A percentile compares a stretch with the other conserved stretches of the same genome.
phyloP scores from a whole-genome alignment of 345 rosid genomes.

The Dipteronia dyeriana region DNA sequence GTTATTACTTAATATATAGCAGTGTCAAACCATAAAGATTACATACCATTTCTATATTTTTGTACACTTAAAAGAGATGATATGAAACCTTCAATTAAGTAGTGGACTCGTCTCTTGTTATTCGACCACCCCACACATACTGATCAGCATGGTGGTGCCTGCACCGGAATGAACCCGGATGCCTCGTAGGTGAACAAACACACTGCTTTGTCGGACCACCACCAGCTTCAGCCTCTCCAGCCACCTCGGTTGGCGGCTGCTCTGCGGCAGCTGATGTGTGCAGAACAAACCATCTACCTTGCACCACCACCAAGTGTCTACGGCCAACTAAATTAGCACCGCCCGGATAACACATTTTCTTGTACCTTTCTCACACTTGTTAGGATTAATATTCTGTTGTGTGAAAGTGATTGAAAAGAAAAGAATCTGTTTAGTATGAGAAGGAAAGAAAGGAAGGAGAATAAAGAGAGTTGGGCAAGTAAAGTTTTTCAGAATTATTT shows the following conservation, averaged over 20 bases:
- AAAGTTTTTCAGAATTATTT: slow-evolving; percentile 18
- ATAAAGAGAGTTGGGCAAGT: slow-evolving; percentile 23
- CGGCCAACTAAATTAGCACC: slow-evolving; percentile 9
- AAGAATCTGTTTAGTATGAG: slow-evolving; percentile 13
- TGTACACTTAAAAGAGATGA: not conserved
- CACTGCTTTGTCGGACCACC: slow-evolving; percentile 45
- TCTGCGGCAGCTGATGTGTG: slow-evolving; percentile 2
- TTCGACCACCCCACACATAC: slow-evolving; percentile 49
- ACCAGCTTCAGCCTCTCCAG: slow-evolving; percentile 26
- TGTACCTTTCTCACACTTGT: not conserved
- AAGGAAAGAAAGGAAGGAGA: slow-evolving; percentile 31
- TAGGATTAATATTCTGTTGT: not conserved
- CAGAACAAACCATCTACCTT: slow-evolving; percentile 24
- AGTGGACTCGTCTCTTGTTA: slow-evolving; percentile 6
- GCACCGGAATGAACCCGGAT: slow-evolving; percentile 82
- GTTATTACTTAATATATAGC: not conserved
- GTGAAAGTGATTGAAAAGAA: slow-evolving; percentile 10
- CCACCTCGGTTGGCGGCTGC: slow-evolving; percentile 19
- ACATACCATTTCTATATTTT: not conserved
- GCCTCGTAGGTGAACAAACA: slow-evolving; percentile 71
- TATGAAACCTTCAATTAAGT: not conserved
- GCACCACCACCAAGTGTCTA: slow-evolving; percentile 10
- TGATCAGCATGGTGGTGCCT: slow-evolving; percentile 59
- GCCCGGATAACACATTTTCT: slow-evolving; percentile 31
- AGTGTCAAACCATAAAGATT: not conserved